phyloP scores from a whole-genome alignment of 192 early-diverging fungal species.

The Gigaspora rosea region DNA sequence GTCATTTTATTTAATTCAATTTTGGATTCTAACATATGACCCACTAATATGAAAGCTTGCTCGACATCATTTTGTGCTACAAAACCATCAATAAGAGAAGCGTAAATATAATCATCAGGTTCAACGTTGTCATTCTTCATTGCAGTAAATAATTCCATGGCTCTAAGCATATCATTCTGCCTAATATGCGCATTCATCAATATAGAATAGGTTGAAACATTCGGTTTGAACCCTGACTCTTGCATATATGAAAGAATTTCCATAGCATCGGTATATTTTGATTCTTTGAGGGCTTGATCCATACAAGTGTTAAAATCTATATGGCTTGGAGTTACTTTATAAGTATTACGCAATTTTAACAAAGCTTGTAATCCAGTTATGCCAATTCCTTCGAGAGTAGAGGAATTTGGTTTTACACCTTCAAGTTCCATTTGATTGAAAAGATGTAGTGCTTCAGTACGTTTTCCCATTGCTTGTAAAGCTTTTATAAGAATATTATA shows the following conservation, averaged over 20 bases:
- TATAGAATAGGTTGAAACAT: slow-evolving; percentile 42
- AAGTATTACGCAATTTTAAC: slow-evolving; percentile 12
- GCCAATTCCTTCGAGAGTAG: slow-evolving; percentile 11
- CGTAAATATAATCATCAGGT: slow-evolving; percentile 35
- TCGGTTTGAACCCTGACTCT: slow-evolving; percentile 22
- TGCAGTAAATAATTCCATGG: slow-evolving; percentile 40
- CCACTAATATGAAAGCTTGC: slow-evolving; percentile 24
- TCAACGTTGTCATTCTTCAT: slow-evolving; percentile 36
- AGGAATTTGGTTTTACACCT: neutral
- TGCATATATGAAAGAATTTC: slow-evolving; percentile 35
- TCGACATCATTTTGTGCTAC: slow-evolving; percentile 2
- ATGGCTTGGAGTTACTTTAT: neutral
- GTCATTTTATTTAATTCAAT: slow-evolving; percentile 32
- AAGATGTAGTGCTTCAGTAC: slow-evolving; percentile 16
- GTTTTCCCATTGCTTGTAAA: neutral
- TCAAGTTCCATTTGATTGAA: slow-evolving; percentile 33
- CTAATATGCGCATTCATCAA: slow-evolving; percentile 40
- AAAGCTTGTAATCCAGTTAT: slow-evolving; percentile 14
- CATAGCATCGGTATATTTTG: slow-evolving; percentile 36
- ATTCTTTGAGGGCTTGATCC: slow-evolving; percentile 21
- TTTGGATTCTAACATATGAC: slow-evolving; percentile 28
- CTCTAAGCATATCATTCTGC: slow-evolving; percentile 21
- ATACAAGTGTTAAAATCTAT: slow-evolving; percentile 44
- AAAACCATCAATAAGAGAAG: slow-evolving; percentile 23
- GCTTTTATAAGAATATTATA: slow-evolving; percentile 34